Percentiles rank a stretch among this genome's conserved stretches.
Evolutionary conservation across 2,329 filamentous ascomycete species (phyloP).

Genomic region (Neofusicoccum sp.): DNA sequence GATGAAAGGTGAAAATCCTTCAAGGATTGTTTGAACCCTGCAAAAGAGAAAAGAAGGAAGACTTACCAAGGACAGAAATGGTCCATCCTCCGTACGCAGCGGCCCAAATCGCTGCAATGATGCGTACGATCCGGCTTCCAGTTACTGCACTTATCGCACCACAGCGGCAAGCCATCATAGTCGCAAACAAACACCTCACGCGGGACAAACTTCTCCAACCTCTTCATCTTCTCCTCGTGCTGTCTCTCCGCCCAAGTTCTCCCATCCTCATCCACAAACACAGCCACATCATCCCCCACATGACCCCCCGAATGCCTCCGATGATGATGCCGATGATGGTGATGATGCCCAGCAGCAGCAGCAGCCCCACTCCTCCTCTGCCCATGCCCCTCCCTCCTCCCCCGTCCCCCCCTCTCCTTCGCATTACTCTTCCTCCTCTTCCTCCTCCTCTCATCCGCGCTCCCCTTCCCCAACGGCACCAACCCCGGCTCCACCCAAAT

Average conservation of each 20-base stretch:
- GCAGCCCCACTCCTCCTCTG: slow-evolving; percentile 27
- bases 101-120: slow-evolving; percentile 78
- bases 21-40: background rate
- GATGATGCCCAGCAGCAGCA: slow-evolving; percentile 28
- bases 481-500: slow-evolving; percentile 74
- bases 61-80: slow-evolving; percentile 82
- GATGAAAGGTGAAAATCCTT: background rate
- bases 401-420: slow-evolving; percentile 1
- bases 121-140: slow-evolving; percentile 90
- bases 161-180: slow-evolving; percentile 78
- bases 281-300: slow-evolving; percentile 20
- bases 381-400: slow-evolving; percentile 7
- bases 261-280: slow-evolving; percentile 13
- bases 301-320: slow-evolving; percentile 20
- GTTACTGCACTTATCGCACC: slow-evolving; percentile 80
- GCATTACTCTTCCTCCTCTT: background rate
- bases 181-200: slow-evolving; percentile 86
- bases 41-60: background rate
- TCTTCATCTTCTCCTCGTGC: slow-evolving; percentile 8
- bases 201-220: slow-evolving; percentile 64
- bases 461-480: slow-evolving; percentile 52
- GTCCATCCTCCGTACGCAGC: slow-evolving; percentile 89
- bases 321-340: no score
- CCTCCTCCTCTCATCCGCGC: slow-evolving; percentile 21
- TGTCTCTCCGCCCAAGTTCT: slow-evolving; percentile 12